Conservation (phyloP, 2,329 filamentous ascomycete genomes). For the Aspergillus jensenii region DNA sequence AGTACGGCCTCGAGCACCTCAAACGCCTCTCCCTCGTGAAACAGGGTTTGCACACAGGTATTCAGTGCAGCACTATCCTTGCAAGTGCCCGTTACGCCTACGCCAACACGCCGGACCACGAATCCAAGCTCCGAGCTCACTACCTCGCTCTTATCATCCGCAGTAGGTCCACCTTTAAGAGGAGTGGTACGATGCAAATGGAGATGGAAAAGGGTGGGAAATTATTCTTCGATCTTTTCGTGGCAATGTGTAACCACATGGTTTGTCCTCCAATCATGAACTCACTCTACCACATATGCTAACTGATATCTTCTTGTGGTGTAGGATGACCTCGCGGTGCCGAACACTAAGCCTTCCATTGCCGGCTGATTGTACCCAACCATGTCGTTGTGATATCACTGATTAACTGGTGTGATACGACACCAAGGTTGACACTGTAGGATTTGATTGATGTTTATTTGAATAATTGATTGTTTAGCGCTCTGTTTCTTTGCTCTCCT, state of each 20-base stretch:
- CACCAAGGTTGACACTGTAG: neutral
- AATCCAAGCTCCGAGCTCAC: conserved; percentile 87
- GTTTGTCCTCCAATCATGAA: conserved; percentile 50
- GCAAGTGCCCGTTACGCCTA: conserved; percentile 88
- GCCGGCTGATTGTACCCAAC: neutral
- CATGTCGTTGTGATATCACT: neutral
- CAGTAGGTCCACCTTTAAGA: conserved; percentile 83
- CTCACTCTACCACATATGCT: neutral
- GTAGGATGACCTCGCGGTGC: conserved; percentile 12
- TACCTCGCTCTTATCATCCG: conserved; percentile 92
- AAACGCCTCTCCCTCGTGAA: conserved; percentile 84
- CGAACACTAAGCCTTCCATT: neutral
- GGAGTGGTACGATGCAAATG: conserved; percentile 91
- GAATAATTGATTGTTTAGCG: neutral
- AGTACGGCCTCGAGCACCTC: conserved; percentile 78
- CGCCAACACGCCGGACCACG: conserved; percentile 80
- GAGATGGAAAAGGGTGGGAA: conserved; percentile 89
- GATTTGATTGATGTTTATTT: neutral
- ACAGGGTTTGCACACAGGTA: conserved; percentile 82
- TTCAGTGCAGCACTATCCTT: conserved; percentile 81
- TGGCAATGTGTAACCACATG: conserved; percentile 88
- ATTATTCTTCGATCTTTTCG: conserved; percentile 91
- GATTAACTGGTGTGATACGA: neutral
- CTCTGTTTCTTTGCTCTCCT: neutral
- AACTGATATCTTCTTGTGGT: neutral